Conservation (phyloP, 257 asterid genomes). For the Nicotiana knightiana region DNA sequence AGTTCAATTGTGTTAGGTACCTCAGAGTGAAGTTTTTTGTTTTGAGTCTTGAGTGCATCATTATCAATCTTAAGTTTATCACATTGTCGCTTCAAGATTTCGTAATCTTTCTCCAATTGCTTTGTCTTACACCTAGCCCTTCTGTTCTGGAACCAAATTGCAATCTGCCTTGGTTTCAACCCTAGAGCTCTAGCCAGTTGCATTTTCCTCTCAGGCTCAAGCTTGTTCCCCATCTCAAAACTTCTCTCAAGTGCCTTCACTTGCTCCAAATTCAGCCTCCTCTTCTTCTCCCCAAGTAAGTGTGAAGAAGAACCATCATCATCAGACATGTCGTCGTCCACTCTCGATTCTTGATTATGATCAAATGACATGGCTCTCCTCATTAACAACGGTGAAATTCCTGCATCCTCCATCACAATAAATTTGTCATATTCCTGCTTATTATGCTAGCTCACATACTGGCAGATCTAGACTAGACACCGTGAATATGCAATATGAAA, state of each 20-base stretch:
- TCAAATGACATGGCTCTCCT: constrained; percentile 74
- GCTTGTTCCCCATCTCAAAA: constrained; percentile 64
- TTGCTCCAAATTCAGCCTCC: constrained; percentile 66
- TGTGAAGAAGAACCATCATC: constrained; percentile 53
- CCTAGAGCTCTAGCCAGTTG: constrained; percentile 73
- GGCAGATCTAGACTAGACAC: neutral
- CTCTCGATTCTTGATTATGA: constrained; percentile 4
- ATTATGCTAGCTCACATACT: neutral
- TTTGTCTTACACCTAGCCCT: constrained; percentile 88
- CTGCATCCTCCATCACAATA: constrained; percentile 15
- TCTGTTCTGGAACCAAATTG: constrained; percentile 89
- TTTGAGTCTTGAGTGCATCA: constrained; percentile 62
- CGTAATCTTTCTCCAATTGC: constrained; percentile 77
- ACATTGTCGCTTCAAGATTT: constrained; percentile 49
- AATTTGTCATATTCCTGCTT: neutral
- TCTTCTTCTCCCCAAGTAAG: constrained; percentile 68
- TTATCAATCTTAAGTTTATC: constrained; percentile 64
- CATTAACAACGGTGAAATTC: constrained; percentile 51
- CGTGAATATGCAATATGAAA: neutral
- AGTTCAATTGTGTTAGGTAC: constrained; percentile 13
- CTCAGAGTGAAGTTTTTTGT: constrained; percentile 67
- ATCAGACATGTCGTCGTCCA: constrained; percentile 55
- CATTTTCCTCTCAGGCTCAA: constrained; percentile 82
- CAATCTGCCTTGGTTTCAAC: constrained; percentile 72
- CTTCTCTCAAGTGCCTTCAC: constrained; percentile 82